Base-by-base conservation (phyloP, 148 eudicot species). In the Silene latifolia region DNA sequence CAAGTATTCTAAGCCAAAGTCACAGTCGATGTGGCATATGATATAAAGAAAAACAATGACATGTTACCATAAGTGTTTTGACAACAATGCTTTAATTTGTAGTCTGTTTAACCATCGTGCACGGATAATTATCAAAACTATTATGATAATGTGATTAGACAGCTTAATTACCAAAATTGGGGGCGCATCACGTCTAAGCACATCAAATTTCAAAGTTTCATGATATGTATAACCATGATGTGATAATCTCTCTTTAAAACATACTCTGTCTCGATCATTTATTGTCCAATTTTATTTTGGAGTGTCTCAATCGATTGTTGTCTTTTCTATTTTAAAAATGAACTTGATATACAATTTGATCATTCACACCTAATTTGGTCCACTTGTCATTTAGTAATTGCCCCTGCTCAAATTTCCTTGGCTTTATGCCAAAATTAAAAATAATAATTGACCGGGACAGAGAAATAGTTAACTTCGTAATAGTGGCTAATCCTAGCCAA, bases 41-140 rank as follows among this genome's bases (percentile, higher is more conserved):
- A 65, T 66, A 48, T 48, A 32, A 76, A 60, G 74, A 81, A 19
- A 19, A 75, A 80, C 11, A 39, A 68, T 6, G 83, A 73, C 80
- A 76, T 51, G 63, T 66, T 64, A 76, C 67, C 68, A 66, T 65
- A 72, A 56, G 53, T 58, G 51, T 61, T 47, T 53, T 11, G 79
- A 73, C 82, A 72, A 63, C 65, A 63, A 27, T 69, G 71, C 76
- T 17, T 42, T 27, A 27, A 27, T 1, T 27, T 48, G 65, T 44
- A 32, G 61, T 21, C 67, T 15, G n/a, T 61, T 25, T 51, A 20
- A 13, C 11, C 67, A 60, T 58, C 60, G 23, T 62, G 51, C 79
- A 48, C 48, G 60, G 62, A 77, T 19, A 23, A 27, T 18, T 5
- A 42, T 59, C 4, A 46, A 19, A 47, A 69, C 4, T 69, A 69